Evolutionary conservation across 2,329 filamentous ascomycete species (phyloP), one percentile per base, ranked within the genome.

Genomic region (Pseudogymnoascus sp.): DNA sequence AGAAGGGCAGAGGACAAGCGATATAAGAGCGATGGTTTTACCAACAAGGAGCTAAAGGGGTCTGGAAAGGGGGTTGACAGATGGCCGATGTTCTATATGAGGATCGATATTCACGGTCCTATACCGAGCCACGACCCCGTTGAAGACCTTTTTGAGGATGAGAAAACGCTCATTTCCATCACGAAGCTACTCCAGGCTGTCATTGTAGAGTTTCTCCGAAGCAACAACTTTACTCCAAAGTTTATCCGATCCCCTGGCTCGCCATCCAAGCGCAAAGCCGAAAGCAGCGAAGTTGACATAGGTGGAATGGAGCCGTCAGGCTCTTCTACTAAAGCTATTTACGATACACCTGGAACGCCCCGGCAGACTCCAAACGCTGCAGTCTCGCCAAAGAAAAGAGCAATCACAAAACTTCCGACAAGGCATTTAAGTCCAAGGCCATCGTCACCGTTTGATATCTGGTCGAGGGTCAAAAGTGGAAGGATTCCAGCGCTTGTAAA

Each of bases 21-120:
- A 21, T 78, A 74, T 64, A 83, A 80, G 64, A 73, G 70, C 6
- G 78, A 81, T 29, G 77, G 77, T 1, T 82, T 78, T 63, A 83
- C 79, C 1, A 76, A 73, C 33, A 81, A 76, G 66, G 82, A 86
- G 64, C 68, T 83, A 38, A 85, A 79, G 70, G 75, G 74, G 7
- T 68, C 76, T 11, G 81, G 79, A 46, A 93, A 90, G 71, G 81
- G 86, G 0, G 78, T 93, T 9, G 91, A 97, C 70, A 83, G 85
- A 60, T 95, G 91, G 86, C 92, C 93, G 0, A 93, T 93, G 87
- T 97, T 96, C 70, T 89, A 87, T 69, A 76, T 97, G n/a, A 84
- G 84, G 29, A 83, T 96, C 37, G 76, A 79, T 1, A 70, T 82
- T 10, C 40, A 42, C 9, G 19, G 59, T 10, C 7, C 15, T 19